Conservation (phyloP, 2,329 filamentous ascomycete genomes). For the Cephalotrichum gorgonifer region DNA sequence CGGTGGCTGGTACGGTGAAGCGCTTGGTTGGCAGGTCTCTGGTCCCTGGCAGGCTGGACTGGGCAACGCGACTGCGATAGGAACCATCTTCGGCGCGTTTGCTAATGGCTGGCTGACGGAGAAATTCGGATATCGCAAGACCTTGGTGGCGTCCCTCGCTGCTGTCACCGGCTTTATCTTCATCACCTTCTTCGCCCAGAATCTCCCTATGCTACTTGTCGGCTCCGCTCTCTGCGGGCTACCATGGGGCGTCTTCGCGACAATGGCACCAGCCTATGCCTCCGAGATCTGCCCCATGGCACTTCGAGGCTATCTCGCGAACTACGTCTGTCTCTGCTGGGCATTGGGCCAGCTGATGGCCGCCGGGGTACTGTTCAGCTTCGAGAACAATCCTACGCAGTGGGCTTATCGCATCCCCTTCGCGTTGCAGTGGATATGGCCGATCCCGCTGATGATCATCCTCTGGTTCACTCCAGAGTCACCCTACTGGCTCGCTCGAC, state of each 20-base stretch:
- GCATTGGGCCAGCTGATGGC: slow-evolving; percentile 34
- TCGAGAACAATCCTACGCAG: slow-evolving; percentile 19
- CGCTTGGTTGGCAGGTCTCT: slow-evolving; percentile 24
- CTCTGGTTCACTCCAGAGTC: slow-evolving; percentile 17
- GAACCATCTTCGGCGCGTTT: slow-evolving; percentile 35
- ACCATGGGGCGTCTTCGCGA: slow-evolving; percentile 33
- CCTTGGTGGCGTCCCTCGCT: slow-evolving; percentile 29
- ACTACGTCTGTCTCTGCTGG: slow-evolving; percentile 35
- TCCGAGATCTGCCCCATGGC: slow-evolving; percentile 27
- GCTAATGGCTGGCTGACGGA: slow-evolving; percentile 34
- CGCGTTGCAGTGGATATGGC: slow-evolving; percentile 22
- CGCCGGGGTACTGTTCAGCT: slow-evolving; percentile 24
- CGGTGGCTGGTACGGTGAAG: slow-evolving; percentile 10
- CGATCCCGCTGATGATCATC: slow-evolving; percentile 14
- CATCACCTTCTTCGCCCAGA: slow-evolving; percentile 33
- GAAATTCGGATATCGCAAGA: slow-evolving; percentile 28
- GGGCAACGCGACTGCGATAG: slow-evolving; percentile 30
- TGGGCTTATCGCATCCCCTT: slow-evolving; percentile 25
- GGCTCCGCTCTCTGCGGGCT: slow-evolving; percentile 34
- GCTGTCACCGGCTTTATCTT: slow-evolving; percentile 31
- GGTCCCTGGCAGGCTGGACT: slow-evolving; percentile 40
- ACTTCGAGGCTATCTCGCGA: slow-evolving; percentile 31
- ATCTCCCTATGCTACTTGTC: slow-evolving; percentile 23
- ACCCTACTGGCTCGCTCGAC: slow-evolving; percentile 51
- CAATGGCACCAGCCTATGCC: slow-evolving; percentile 33